phyloP scores from a whole-genome alignment of 495 filamentous ascomycete species.

The Annulohypoxylon stygium region DNA sequence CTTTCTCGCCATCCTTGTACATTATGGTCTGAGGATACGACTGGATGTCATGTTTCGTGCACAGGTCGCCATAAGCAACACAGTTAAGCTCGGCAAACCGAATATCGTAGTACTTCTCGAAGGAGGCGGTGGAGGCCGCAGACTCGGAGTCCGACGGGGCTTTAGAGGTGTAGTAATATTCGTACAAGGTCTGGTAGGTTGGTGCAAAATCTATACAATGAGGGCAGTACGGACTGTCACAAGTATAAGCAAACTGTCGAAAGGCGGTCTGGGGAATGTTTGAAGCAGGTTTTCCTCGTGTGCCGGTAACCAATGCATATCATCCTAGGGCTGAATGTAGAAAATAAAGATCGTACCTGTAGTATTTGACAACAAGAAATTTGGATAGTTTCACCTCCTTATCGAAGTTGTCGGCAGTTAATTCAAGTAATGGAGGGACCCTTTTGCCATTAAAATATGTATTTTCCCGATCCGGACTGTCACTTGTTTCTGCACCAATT shows the following conservation, averaged over 20 bases:
- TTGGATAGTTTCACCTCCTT: conserved; percentile 56
- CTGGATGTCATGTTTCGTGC: conserved; percentile 71
- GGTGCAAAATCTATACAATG: conserved; percentile 88
- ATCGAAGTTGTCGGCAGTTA: conserved; percentile 61
- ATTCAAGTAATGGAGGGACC: conserved; percentile 77
- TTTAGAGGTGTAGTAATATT: conserved; percentile 96
- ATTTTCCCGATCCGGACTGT: conserved; percentile 51
- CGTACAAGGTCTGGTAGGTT: conserved; percentile 91
- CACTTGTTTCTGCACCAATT: conserved; percentile 51
- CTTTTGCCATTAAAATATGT: conserved; percentile 85
- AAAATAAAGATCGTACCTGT: conserved; percentile 53
- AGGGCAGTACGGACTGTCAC: conserved; percentile 70
- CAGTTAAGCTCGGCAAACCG: conserved; percentile 90
- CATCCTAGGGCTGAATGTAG: background rate
- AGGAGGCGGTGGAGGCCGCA: conserved; percentile 48
- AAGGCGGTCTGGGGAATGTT: conserved; percentile 1
- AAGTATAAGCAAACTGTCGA: conserved; percentile 20
- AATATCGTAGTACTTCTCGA: conserved; percentile 86
- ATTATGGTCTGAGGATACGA: conserved; percentile 82
- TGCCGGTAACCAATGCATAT: conserved; percentile 3
- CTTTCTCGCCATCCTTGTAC: conserved; percentile 81
- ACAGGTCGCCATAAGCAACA: conserved; percentile 80
- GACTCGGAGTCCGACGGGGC: conserved; percentile 51
- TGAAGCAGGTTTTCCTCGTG: conserved; percentile 6
- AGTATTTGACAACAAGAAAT: conserved; percentile 64